A percentile compares a stretch with the other conserved stretches of the same genome.
Evolutionary conservation across 805 yeast species (phyloP).

Genomic region (Yarrowia alimentaria): DNA sequence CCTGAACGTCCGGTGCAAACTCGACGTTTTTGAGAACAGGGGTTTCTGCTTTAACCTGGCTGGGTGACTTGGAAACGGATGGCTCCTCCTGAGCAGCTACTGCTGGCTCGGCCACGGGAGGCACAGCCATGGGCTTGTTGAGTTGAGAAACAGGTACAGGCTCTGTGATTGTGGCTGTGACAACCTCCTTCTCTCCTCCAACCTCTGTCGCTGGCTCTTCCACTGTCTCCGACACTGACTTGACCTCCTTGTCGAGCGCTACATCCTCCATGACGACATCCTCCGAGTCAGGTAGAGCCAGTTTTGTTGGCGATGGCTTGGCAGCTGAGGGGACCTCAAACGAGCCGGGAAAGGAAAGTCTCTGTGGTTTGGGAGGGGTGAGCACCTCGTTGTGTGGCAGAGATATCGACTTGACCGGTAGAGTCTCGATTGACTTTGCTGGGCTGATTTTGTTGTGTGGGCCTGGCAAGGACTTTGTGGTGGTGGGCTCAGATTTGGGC

Average conservation of each 20-base stretch:
- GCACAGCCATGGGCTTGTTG: too few relatives aligned
- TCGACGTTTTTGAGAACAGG: neutral
- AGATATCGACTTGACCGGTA: slow-evolving; percentile 12
- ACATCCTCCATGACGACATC: slow-evolving; percentile 12
- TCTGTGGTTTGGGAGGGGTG: neutral
- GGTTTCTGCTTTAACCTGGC: too few relatives aligned
- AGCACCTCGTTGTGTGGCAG: too few relatives aligned
- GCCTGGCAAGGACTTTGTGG: too few relatives aligned
- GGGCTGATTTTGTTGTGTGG: too few relatives aligned
- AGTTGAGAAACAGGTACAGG: too few relatives aligned
- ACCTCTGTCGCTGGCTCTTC: neutral
- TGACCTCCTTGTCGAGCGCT: neutral
- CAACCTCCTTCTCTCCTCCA: neutral
- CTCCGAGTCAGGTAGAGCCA: neutral
- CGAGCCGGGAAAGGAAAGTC: slow-evolving; percentile 9
- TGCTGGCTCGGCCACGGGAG: too few relatives aligned
- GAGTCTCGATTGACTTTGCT: slow-evolving; percentile 17
- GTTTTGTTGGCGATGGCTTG: neutral
- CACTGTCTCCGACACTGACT: neutral
- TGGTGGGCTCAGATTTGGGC: too few relatives aligned
- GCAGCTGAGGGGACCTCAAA: slow-evolving; percentile 1
- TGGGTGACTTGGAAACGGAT: too few relatives aligned
- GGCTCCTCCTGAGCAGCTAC: too few relatives aligned
- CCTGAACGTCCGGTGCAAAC: neutral
- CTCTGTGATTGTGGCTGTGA: too few relatives aligned